A percentile compares a stretch with the other conserved stretches of the same genome.
Conservation (phyloP, 371 early-diverging fungal genomes). For the Lichtheimia corymbifera region DNA sequence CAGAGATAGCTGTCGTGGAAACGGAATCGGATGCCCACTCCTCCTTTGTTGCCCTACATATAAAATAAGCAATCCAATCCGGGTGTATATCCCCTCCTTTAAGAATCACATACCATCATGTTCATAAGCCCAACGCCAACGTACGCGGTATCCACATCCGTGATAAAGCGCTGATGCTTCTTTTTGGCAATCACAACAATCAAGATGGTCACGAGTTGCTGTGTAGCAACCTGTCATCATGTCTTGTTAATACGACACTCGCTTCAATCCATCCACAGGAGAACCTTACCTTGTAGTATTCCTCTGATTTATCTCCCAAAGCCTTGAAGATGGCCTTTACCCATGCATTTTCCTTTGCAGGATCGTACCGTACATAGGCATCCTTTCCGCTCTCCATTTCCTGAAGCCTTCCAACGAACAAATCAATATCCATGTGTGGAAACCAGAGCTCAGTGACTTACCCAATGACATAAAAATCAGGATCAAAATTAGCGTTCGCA, state of each 20-base stretch:
- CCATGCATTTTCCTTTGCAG: slow-evolving; percentile 80
- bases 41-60: slow-evolving; percentile 92
- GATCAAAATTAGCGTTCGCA: slow-evolving; percentile 39
- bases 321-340: slow-evolving; percentile 64
- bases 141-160: slow-evolving; percentile 57
- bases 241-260: not conserved
- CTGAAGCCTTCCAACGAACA: slow-evolving; percentile 64
- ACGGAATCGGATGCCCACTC: slow-evolving; percentile 74
- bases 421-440: not conserved
- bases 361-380: slow-evolving; percentile 80
- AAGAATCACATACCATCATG: slow-evolving; percentile 57
- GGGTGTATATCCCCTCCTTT: not conserved
- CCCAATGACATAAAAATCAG: slow-evolving; percentile 79
- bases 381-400: slow-evolving; percentile 86
- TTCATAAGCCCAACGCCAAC: slow-evolving; percentile 81
- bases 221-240: slow-evolving; percentile 53
- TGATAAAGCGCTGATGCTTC: slow-evolving; percentile 51
- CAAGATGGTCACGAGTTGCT: slow-evolving; percentile 86
- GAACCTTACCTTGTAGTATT: slow-evolving; percentile 55
- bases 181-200: slow-evolving; percentile 77
- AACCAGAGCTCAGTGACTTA: slow-evolving; percentile 21
- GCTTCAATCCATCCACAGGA: not conserved
- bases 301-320: slow-evolving; percentile 47
- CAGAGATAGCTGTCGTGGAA: slow-evolving; percentile 81
- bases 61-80: not conserved